Percentiles rank a stretch among this genome's conserved stretches.
Evolutionary conservation across 2,329 filamentous ascomycete genomes (phyloP).

Genomic region (Chaetomium olivaceum): DNA sequence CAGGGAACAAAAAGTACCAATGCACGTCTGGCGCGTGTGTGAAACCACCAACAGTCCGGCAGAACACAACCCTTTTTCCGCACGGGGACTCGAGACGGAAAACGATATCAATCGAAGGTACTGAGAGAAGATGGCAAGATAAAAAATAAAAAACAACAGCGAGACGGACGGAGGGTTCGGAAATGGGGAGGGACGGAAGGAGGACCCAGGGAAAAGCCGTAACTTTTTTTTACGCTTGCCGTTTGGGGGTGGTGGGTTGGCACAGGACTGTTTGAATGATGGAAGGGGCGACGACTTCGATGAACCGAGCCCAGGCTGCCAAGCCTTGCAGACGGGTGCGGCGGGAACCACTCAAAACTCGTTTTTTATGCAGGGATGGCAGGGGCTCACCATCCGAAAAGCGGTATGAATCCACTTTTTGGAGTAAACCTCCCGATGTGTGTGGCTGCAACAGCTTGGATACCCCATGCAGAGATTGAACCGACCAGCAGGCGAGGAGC

Average conservation of each 20-base stretch:
- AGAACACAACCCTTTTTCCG: not conserved
- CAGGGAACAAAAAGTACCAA: slow-evolving; percentile 18
- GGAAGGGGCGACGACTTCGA: slow-evolving; percentile 30
- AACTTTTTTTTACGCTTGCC: slow-evolving; percentile 33
- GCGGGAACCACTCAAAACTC: slow-evolving; percentile 22
- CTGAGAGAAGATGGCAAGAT: slow-evolving; percentile 6
- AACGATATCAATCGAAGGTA: not conserved
- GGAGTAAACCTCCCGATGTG: slow-evolving; percentile 19
- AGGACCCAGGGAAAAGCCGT: slow-evolving; percentile 20
- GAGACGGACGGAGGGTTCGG: slow-evolving; percentile 29
- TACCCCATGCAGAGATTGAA: slow-evolving; percentile 18
- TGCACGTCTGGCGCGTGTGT: slow-evolving; percentile 11
- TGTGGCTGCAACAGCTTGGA: slow-evolving; percentile 21
- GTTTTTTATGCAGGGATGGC: slow-evolving; percentile 24
- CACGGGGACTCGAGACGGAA: slow-evolving; percentile 11
- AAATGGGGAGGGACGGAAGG: slow-evolving; percentile 12
- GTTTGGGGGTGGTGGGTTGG: slow-evolving; percentile 26
- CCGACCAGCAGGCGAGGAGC: slow-evolving; percentile 16
- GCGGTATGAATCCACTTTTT: slow-evolving; percentile 32
- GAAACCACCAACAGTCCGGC: slow-evolving; percentile 10
- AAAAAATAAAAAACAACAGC: slow-evolving; percentile 17
- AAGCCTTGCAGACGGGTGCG: slow-evolving; percentile 20
- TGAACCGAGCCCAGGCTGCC: slow-evolving; percentile 23
- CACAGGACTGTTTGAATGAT: slow-evolving; percentile 29
- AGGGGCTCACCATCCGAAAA: slow-evolving; percentile 24